A percentile compares a stretch with the other conserved stretches of the same genome.
phyloP scores from a whole-genome alignment of 371 early-diverging fungal species.

The Mortierella sp. region DNA sequence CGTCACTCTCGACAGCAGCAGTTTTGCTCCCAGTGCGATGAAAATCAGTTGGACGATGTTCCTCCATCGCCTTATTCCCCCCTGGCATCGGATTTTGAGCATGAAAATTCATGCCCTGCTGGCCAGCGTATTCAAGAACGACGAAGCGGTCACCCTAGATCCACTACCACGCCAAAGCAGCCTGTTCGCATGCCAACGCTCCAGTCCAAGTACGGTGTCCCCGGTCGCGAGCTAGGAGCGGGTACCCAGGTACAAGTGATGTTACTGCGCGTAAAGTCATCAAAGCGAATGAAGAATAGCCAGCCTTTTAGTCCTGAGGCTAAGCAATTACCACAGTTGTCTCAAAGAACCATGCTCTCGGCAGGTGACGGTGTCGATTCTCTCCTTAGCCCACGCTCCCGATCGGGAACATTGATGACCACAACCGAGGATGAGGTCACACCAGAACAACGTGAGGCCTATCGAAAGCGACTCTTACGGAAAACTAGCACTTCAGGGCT shows the following conservation, averaged over 20 bases:
- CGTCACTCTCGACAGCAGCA: neutral
- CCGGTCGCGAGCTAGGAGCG: constrained; percentile 45
- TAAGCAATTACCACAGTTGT: neutral
- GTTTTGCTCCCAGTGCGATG: neutral
- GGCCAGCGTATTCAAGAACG: constrained; percentile 30
- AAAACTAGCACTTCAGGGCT: constrained; percentile 23
- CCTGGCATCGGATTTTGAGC: constrained; percentile 36
- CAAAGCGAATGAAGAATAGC: constrained; percentile 21
- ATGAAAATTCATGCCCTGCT: constrained; percentile 36
- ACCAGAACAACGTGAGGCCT: constrained; percentile 49
- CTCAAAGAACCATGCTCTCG: neutral
- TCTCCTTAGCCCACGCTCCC: constrained; percentile 14
- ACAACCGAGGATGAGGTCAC: constrained; percentile 45
- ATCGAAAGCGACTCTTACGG: constrained; percentile 32
- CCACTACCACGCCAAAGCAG: constrained; percentile 10
- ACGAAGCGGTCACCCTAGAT: constrained; percentile 1
- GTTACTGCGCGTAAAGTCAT: constrained; percentile 43
- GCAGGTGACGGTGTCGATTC: neutral
- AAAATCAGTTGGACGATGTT: neutral
- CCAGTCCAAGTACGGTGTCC: constrained; percentile 53
- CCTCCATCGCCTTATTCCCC: constrained; percentile 10
- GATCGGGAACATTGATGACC: constrained; percentile 34
- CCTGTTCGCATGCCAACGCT: constrained; percentile 35
- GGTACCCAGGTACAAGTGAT: constrained; percentile 54
- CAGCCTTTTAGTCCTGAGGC: neutral